Percentiles rank a stretch among this genome's conserved stretches.
Conservation (phyloP, 345 rosid species). For the Eucalyptus regnans region DNA sequence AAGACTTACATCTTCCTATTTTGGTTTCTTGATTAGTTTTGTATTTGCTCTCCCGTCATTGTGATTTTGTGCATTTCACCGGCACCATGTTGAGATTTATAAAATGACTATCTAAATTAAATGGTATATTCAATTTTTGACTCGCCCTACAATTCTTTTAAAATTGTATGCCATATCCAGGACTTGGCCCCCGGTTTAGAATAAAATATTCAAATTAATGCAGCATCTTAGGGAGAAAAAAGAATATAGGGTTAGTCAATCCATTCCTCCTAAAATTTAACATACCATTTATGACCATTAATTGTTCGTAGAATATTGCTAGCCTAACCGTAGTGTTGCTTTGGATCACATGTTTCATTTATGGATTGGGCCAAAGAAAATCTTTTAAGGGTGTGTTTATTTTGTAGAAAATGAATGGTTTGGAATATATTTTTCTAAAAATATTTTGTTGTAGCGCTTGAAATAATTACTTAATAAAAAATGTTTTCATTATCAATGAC, state of each 20-base stretch:
- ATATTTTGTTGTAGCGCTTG: accelerated
- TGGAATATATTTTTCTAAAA: neutral
- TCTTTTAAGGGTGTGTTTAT: neutral
- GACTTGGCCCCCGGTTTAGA: neutral
- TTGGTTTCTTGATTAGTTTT: neutral
- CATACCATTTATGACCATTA: neutral
- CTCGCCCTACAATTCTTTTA: neutral
- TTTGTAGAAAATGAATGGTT: neutral
- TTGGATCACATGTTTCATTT: neutral
- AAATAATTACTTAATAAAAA: neutral
- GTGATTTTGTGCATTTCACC: neutral
- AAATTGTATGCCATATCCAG: neutral
- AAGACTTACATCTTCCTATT: neutral
- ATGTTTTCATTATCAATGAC: neutral
- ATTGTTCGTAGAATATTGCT: neutral
- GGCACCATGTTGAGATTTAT: neutral
- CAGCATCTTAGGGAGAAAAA: neutral
- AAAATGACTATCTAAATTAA: neutral
- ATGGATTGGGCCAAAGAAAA: neutral
- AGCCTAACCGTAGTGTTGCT: neutral
- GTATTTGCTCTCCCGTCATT: neutral
- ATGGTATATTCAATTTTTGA: neutral
- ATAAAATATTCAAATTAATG: neutral
- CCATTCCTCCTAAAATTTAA: neutral
- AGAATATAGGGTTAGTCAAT: neutral